A percentile compares a stretch with the other conserved stretches of the same genome.
phyloP scores from a whole-genome alignment of 2,329 filamentous ascomycete genomes.

The Sclerotinia trifoliorum region DNA sequence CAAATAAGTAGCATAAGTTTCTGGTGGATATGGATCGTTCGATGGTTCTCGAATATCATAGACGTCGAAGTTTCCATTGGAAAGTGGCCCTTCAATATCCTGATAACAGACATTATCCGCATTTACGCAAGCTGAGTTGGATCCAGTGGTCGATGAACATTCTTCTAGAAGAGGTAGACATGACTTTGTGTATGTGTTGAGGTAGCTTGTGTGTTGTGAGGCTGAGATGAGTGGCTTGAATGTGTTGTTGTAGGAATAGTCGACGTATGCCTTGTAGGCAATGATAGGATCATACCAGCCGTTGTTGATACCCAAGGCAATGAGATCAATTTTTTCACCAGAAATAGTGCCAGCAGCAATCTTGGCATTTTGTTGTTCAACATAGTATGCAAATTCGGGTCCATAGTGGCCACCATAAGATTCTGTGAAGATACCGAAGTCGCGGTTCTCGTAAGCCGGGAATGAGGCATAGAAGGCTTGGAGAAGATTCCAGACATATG shows the following conservation, averaged over 20 bases:
- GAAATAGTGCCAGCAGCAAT: constrained; percentile 46
- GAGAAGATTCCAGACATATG: constrained; percentile 55
- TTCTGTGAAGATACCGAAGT: constrained; percentile 54
- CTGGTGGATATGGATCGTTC: constrained; percentile 39
- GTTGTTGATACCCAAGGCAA: constrained; percentile 42
- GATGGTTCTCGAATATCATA: constrained; percentile 26
- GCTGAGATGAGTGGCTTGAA: constrained; percentile 45
- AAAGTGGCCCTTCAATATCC: constrained; percentile 24
- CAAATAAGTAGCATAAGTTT: constrained; percentile 46
- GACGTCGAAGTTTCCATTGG: constrained; percentile 17
- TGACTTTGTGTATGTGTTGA: constrained; percentile 39
- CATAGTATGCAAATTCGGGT: constrained; percentile 55
- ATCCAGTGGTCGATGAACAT: constrained; percentile 57
- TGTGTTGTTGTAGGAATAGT: constrained; percentile 38
- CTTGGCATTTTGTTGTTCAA: constrained; percentile 55
- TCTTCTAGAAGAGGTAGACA: constrained; percentile 44
- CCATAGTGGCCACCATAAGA: constrained; percentile 59
- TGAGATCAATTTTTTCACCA: constrained; percentile 40
- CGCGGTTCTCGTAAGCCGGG: constrained; percentile 59
- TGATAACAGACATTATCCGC: constrained; percentile 49
- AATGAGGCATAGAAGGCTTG: constrained; percentile 64
- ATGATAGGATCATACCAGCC: constrained; percentile 53
- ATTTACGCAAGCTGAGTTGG: constrained; percentile 74
- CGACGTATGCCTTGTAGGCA: constrained; percentile 46
- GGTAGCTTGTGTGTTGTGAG: constrained; percentile 38